A percentile compares a stretch with the other conserved stretches of the same genome.
Evolutionary conservation across 768 basidiomycete species (phyloP).

Genomic region (Rhizopogon vinicolor): DNA sequence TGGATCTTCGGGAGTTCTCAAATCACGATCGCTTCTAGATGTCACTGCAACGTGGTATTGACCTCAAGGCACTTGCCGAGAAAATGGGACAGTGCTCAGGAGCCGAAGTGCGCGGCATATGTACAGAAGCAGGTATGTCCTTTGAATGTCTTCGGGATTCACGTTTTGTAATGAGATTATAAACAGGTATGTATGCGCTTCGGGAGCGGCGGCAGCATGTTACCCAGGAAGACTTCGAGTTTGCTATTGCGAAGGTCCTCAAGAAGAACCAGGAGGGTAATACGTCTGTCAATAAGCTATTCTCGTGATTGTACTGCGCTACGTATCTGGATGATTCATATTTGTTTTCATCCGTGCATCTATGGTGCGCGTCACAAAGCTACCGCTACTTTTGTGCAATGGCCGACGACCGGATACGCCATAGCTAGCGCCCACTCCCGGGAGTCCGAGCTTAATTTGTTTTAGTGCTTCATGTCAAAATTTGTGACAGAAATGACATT

Average conservation of each 20-base stretch:
- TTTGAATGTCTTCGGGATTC: not conserved
- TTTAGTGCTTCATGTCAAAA: no score
- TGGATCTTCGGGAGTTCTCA: not conserved
- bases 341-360: not conserved
- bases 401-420: no score
- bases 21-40: slow-evolving; percentile 46
- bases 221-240: slow-evolving; percentile 98
- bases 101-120: slow-evolving; percentile 95
- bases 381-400: no score
- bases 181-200: slow-evolving; percentile 89
- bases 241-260: slow-evolving; percentile 94
- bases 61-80: slow-evolving; percentile 91
- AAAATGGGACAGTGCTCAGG: slow-evolving; percentile 99
- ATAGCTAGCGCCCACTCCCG: no score
- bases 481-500: no score
- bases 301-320: slow-evolving; percentile 50
- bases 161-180: not conserved
- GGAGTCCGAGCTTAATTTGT: no score
- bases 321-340: not conserved
- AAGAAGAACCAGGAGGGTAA: slow-evolving; percentile 98
- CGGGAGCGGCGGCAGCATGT: slow-evolving; percentile 95
- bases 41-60: slow-evolving; percentile 96
- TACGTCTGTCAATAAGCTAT: slow-evolving; percentile 91
- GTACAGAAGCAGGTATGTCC: slow-evolving; percentile 85
- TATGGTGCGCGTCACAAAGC: no score